Conservation (phyloP, 2,329 filamentous ascomycete species). For the Sclerotinia spermophila region DNA sequence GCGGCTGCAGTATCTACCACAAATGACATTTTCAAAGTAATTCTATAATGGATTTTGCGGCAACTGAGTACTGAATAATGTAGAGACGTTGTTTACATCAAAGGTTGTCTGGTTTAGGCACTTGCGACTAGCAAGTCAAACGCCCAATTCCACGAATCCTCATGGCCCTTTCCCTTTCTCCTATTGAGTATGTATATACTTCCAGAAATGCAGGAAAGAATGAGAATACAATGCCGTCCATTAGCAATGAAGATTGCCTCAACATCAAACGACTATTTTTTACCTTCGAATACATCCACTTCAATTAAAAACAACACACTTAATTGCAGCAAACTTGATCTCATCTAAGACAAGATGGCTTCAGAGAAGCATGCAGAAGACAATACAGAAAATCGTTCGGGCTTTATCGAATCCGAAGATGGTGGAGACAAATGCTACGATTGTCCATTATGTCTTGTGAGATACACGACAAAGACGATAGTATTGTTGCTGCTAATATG, state of each 20-base stretch:
- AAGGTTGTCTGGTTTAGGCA: background rate
- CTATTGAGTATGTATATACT: background rate
- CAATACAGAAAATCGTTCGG: background rate
- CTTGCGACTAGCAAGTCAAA: background rate
- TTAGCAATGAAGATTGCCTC: background rate
- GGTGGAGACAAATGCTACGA: background rate
- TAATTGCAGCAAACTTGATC: background rate
- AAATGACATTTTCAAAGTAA: background rate
- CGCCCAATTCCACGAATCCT: background rate
- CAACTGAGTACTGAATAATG: background rate
- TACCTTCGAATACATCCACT: background rate
- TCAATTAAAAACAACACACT: background rate
- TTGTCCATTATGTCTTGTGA: background rate
- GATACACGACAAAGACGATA: background rate
- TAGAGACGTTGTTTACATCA: background rate
- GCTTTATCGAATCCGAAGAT: background rate
- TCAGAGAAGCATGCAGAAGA: background rate
- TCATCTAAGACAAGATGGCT: background rate
- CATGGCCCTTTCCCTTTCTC: background rate
- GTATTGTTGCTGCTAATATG: background rate
- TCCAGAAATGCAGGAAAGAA: background rate
- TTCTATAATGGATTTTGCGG: background rate
- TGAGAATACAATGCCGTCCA: background rate
- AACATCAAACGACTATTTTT: background rate
- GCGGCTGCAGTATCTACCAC: background rate